Evolutionary conservation across 306 rosid species (phyloP), one percentile per base, ranked within the genome.

Genomic region (Nissolia schottii): DNA sequence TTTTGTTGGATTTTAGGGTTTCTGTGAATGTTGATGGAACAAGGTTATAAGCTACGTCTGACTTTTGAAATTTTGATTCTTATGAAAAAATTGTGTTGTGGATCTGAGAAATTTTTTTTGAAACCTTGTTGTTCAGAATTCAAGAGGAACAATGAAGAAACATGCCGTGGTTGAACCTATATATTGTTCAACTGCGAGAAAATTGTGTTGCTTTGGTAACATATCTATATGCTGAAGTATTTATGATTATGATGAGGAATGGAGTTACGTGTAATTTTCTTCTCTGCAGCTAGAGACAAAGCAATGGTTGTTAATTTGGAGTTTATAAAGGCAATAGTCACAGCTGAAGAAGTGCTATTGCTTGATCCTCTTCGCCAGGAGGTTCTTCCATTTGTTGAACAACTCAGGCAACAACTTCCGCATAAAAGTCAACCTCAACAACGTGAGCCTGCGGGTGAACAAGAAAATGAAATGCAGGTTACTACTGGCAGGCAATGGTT

Each of bases 251-350:
- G 56, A 29, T 62, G 61, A 46, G 55, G 58, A 13, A 18, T 72
- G 37, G 53, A 68, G 74, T 40, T 35, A 5, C 2, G 4, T 61
- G 6, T 31, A 14, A 22, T n/a, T 40, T 16, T 18, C 13, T 51
- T 55, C 11, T 23, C 31, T 56, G 67, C 67, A 84, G 88, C 88
- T 38, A 80, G 99, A 83, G 99, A 94, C 80, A 94, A 89, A 85
- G 99, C 99, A n/a, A 94, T 94, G 96, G 96, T 91, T 31, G 97
- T 91, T 54, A 94, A 91, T 87, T 83, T 94, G 74, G 99, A 91
- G 86, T 94, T 87, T 75, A 86, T 91, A 68, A 80, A 13, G 80
- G 85, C 74, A 50, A 89, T 95, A 82, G 96, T 95, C 40, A 95
- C 96, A 2, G 99, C 99, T 1, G 99, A 94, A 72, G 99, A 94